Evolutionary conservation across 176 grass and related monocot genomes (phyloP).

Genomic region (Carex pumila): DNA sequence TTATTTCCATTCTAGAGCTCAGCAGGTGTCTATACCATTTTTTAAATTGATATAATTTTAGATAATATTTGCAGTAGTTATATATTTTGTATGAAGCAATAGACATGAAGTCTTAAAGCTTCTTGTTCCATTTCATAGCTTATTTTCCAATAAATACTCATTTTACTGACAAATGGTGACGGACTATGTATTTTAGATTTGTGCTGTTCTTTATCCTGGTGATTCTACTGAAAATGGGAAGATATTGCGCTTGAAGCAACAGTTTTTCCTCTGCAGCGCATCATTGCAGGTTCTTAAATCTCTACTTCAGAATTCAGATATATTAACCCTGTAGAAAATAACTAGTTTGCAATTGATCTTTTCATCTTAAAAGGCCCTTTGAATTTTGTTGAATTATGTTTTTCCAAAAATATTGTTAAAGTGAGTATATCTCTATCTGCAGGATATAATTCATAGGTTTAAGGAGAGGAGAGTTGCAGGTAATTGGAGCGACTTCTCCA

Average conservation of each 20-base stretch:
- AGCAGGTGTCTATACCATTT: conserved; percentile 51
- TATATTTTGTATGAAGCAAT: conserved; percentile 8
- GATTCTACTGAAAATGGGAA: conserved; percentile 95
- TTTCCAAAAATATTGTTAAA: background rate
- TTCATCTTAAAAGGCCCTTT: background rate
- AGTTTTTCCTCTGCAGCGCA: conserved; percentile 98
- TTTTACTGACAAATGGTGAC: background rate
- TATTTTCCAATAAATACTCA: background rate
- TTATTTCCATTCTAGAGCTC: conserved; percentile 81
- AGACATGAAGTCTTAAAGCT: background rate
- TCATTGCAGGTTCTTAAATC: conserved; percentile 75
- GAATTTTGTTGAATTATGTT: background rate
- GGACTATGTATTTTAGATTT: conserved; percentile 43
- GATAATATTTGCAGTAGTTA: background rate
- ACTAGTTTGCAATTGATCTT: background rate
- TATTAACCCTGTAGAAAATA: background rate
- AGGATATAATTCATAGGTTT: conserved; percentile 57
- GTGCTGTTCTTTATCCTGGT: conserved; percentile 88
- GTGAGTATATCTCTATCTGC: conserved; percentile 20
- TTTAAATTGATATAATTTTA: background rate
- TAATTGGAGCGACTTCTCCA: conserved; percentile 38
- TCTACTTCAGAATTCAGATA: background rate
- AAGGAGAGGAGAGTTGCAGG: conserved; percentile 38
- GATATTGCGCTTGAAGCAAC: conserved; percentile 85
- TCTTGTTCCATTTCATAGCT: background rate